Evolutionary conservation across 768 basidiomycete genomes (phyloP), one percentile per base, ranked within the genome.

Genomic region (Hortiboletus campestris): DNA sequence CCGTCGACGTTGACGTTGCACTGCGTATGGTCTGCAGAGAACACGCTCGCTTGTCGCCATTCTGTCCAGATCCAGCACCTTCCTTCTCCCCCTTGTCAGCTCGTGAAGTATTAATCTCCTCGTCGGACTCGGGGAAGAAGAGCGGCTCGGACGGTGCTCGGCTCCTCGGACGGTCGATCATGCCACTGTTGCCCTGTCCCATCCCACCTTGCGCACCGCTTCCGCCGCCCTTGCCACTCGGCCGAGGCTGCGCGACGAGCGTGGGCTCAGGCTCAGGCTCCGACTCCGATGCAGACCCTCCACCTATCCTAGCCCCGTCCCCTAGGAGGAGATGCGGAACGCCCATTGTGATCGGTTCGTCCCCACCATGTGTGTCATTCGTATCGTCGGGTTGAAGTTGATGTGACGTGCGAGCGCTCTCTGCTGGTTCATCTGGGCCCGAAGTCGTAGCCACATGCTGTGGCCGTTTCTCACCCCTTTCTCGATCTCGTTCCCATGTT

Each of bases 121-220:
- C 63, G 13, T 67, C 65, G 9, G 70, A 58, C 7, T 59, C 64
- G 20, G 64, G 71, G 13, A 70, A 59, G 25, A 63, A 70, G 45
- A 72, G 59, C 0, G 70, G 63, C 29, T 62, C 67, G n/a, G 61
- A 57, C 2, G 58, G 57, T 12, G 46, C 44, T 38, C 60, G 51
- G 41, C 50, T 50, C 47, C 57, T 55, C 8, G 60, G 55, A 20
- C 36, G 59, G 34, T 54, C 55, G 17, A 49, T 43, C 13, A 39
- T 19, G 14, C 38, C 20, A 10, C 29, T 20, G 3, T 8, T 36
- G 1, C 17, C 29, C 22, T n/a, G 54, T 25, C 41, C 35, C 36
- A 17, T 20, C 6, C 10, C 29, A 17, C 19, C 46, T 14, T 35
- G 47, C 10, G 16, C 22, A 44, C 32, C 9, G 20, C 2, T 49